Base-by-base conservation (phyloP, 805 yeast species). In the Ogataea minuta region DNA sequence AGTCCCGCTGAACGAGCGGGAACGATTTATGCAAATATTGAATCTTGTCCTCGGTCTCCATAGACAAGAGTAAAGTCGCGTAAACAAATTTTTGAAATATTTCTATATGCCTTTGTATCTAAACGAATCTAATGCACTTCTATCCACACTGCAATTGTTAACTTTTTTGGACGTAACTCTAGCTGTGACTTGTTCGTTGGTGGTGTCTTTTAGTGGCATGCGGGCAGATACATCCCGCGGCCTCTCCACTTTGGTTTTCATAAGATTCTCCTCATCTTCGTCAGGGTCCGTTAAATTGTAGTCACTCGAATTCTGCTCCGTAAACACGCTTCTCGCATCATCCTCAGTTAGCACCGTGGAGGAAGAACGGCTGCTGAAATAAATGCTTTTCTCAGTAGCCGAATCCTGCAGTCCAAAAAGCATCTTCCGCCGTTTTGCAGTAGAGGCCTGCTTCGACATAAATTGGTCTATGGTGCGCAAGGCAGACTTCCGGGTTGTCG, bases 1-100 rank as follows among this genome's bases (percentile, higher is more conserved):
- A 57, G 2, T 57, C 66, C 4, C 54, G 60, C 26, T 66, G 73
- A 3, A 68, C 73, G 0, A 44, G 53, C 0, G 84, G 82, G 42
- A 70, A 76, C 24, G 52, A 53, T 5, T 47, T 45, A 28, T 53
- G 43, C 23, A 79, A 59, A 9, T 52, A 46, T 3, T 47, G 50
- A 4, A 79, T 43, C 52, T 72, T 74, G 15, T 50, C 45, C 16
- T 69, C 72, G 0, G 71, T 71, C 12, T 49, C 48, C 60, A 56
- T 57, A n/a, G 13, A 36, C 30, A n/a, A 6, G 20, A 23, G 13
- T 26, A 19, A 26, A 29, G 16, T 15, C 39, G 39, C 39, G 40
- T 23, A 23, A 21, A 23, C n/a, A 23, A 25, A 30, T 14, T 34
- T 12, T 31, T 36, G 8, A 9, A 9, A 13, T 32, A 15, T 27